Percentiles rank a stretch among this genome's conserved stretches.
Conservation (phyloP, 2,329 filamentous ascomycete species). For the Colletotrichum trifolii region DNA sequence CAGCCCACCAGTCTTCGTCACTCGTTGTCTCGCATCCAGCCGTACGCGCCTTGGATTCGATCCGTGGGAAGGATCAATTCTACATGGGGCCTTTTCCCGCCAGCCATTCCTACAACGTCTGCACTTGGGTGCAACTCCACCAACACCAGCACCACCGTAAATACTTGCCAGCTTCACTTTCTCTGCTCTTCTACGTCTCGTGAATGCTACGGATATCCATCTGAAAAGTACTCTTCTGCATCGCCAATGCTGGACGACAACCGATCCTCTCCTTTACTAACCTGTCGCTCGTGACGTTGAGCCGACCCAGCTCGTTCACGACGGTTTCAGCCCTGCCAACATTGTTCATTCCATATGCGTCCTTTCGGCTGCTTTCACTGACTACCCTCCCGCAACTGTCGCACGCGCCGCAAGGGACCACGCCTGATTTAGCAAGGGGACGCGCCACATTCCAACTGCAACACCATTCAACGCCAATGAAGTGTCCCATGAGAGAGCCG, state of each 20-base stretch:
- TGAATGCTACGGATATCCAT: neutral
- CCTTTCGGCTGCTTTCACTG: slow-evolving; percentile 22
- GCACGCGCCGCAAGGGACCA: slow-evolving; percentile 4
- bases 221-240: neutral
- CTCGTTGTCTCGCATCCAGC: slow-evolving; percentile 2
- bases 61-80: slow-evolving; percentile 3
- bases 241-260: neutral
- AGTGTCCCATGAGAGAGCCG: slow-evolving; percentile 21
- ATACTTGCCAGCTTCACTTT: neutral
- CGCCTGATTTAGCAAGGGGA: slow-evolving; percentile 26
- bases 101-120: slow-evolving; percentile 14
- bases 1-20: slow-evolving; percentile 17
- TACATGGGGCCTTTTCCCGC: neutral
- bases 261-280: neutral
- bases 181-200: slow-evolving; percentile 2
- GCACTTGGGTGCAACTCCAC: no score
- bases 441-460: slow-evolving; percentile 15
- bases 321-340: slow-evolving; percentile 29
- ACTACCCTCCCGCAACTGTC: neutral
- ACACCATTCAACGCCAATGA: slow-evolving; percentile 23
- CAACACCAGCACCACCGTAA: neutral
- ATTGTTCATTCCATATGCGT: slow-evolving; percentile 9
- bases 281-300: slow-evolving; percentile 18
- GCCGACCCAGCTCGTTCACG: neutral
- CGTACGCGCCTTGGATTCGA: neutral